These are phyloP conservation scores for Solanum paucissectum DNA, from an alignment of 257 asterid species.

Conservation along the genomic window DNA sequence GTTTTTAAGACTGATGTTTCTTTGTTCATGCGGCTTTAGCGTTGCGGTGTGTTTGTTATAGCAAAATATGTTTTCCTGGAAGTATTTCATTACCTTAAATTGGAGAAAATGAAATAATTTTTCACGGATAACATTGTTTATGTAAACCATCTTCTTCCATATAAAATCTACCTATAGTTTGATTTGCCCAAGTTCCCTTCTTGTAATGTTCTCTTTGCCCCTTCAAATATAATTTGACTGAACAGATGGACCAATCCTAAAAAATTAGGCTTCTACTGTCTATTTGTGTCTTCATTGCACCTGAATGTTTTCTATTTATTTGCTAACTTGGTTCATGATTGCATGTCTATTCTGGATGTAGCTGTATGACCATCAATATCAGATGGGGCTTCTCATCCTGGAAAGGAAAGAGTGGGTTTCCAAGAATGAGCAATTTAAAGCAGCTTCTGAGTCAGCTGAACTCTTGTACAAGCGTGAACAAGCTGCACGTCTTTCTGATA, in stretches of 20 bases:
- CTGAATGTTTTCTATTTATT: constrained; percentile 1
- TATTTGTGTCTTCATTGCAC: neutral
- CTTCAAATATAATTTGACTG: neutral
- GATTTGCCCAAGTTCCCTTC: neutral
- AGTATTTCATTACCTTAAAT: neutral
- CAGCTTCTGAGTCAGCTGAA: constrained; percentile 58
- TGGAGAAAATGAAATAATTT: neutral
- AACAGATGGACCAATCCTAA: neutral
- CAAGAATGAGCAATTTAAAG: constrained; percentile 55
- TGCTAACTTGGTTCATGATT: neutral
- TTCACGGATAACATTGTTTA: neutral
- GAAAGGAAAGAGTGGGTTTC: constrained; percentile 81
- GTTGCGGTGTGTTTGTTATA: neutral
- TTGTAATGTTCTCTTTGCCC: neutral
- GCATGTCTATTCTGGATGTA: constrained; percentile 7
- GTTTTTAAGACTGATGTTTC: neutral
- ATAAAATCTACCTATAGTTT: neutral
- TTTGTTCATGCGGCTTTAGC: neutral
- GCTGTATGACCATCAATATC: constrained; percentile 86
- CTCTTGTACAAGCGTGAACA: constrained; percentile 42
- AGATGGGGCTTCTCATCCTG: constrained; percentile 89
- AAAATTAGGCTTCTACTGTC: neutral
- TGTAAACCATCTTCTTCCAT: neutral
- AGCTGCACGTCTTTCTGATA: constrained; percentile 54
- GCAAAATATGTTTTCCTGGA: neutral